Conservation (phyloP, 306 rosid species). For the Medicago arabica region DNA sequence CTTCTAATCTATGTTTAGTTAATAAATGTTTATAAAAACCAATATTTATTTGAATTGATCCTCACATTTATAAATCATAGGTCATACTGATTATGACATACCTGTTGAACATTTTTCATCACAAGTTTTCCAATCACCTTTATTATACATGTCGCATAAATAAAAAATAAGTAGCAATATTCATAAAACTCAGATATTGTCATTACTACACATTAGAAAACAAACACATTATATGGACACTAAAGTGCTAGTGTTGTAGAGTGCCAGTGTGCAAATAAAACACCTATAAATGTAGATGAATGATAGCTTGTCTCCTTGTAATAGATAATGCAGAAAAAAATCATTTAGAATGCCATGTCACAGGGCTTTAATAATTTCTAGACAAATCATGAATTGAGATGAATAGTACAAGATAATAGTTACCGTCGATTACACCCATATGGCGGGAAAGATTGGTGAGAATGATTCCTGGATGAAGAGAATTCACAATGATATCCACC, state of each 20-base stretch:
- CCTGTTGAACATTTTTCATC: slow-evolving; percentile 78
- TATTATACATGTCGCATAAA: slow-evolving; percentile 51
- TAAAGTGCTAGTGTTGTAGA: no score
- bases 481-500: slow-evolving; percentile 70
- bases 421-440: slow-evolving; percentile 45
- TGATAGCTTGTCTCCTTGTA: slow-evolving; percentile 6
- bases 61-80: slow-evolving; percentile 26
- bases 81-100: slow-evolving; percentile 27
- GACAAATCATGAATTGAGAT: not conserved
- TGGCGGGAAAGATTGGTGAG: slow-evolving; percentile 66
- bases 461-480: slow-evolving; percentile 85
- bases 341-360: not conserved
- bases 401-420: not conserved
- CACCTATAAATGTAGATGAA: slow-evolving; percentile 7
- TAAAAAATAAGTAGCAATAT: slow-evolving; percentile 10
- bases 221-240: not conserved
- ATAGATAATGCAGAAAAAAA: slow-evolving; percentile 2
- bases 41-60: slow-evolving; percentile 13
- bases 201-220: slow-evolving; percentile 7
- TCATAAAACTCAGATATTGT: not conserved
- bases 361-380: no score
- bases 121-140: slow-evolving; percentile 45
- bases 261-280: not conserved
- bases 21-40: not conserved
- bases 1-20: no score